Evolutionary conservation across 345 rosid genomes (phyloP).

Genomic region (Camelina sativa): DNA sequence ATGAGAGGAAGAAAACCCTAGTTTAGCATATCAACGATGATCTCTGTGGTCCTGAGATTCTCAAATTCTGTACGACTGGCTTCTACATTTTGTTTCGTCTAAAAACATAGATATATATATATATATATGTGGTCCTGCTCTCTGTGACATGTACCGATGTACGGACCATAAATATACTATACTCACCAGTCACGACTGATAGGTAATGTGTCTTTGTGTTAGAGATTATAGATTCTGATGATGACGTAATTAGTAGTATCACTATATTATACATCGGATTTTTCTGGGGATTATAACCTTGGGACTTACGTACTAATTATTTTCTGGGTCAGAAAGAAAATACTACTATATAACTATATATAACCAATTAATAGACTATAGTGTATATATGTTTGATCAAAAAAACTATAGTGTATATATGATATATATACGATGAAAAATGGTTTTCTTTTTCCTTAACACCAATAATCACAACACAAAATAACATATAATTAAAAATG

Average conservation of each 20-base stretch:
- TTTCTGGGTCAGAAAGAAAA: slow-evolving; percentile 1
- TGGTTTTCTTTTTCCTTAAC: no score
- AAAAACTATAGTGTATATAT: no score
- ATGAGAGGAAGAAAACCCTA: slow-evolving; percentile 11
- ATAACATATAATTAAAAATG: no score
- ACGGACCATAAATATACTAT: slow-evolving; percentile 26
- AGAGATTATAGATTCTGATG: slow-evolving; percentile 20
- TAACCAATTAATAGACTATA: no score
- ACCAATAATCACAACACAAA: no score
- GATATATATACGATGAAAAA: neutral
- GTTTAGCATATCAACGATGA: slow-evolving; percentile 23
- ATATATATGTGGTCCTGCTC: slow-evolving; percentile 41
- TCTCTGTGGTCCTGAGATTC: slow-evolving; percentile 40
- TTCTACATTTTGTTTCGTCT: slow-evolving; percentile 22
- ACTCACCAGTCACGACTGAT: neutral
- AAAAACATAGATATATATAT: slow-evolving; percentile 21
- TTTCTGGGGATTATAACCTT: neutral
- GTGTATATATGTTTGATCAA: neutral
- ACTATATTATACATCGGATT: neutral
- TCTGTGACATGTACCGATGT: slow-evolving; percentile 43
- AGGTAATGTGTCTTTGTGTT: slow-evolving; percentile 6
- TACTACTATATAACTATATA: no score
- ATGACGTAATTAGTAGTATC: slow-evolving; percentile 22
- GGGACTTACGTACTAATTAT: neutral
- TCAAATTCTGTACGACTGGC: slow-evolving; percentile 20